These are phyloP conservation scores for Parathielavia hyrcaniae DNA, from an alignment of 495 filamentous ascomycete species.

Conservation along the genomic window DNA sequence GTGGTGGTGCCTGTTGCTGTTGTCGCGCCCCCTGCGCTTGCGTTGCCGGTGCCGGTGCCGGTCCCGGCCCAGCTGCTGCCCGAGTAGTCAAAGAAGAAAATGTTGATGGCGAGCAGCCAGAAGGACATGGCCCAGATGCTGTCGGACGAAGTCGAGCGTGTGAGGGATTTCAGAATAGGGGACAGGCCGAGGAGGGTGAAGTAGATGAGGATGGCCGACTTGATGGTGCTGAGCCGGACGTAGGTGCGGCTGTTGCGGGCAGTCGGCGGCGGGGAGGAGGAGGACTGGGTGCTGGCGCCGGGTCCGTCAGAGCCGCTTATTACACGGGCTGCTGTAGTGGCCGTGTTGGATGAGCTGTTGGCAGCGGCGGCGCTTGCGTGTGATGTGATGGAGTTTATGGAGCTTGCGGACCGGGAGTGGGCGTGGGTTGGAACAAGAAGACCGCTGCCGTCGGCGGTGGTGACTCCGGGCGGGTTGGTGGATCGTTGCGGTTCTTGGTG, in stretches of 20 bases:
- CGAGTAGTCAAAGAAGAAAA: conserved; percentile 95
- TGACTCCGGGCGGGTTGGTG: conserved; percentile 13
- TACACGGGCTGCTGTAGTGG: conserved; percentile 7
- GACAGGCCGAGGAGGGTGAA: conserved; percentile 83
- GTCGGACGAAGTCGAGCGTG: conserved; percentile 80
- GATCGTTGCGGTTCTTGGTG: conserved; percentile 17
- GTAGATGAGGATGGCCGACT: conserved; percentile 91
- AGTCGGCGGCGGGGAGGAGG: background rate
- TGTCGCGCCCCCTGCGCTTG: background rate
- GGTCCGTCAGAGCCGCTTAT: background rate
- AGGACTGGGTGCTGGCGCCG: conserved; percentile 6
- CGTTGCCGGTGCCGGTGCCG: background rate
- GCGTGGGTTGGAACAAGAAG: conserved; percentile 25
- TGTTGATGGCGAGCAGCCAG: conserved; percentile 89
- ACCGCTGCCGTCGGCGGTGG: conserved; percentile 15
- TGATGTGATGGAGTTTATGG: conserved; percentile 33
- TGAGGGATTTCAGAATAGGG: conserved; percentile 90
- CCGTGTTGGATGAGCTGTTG: conserved; percentile 24
- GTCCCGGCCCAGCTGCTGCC: conserved; percentile 36
- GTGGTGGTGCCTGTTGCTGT: too few relatives aligned
- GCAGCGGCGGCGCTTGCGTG: conserved; percentile 16
- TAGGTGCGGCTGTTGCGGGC: conserved; percentile 28
- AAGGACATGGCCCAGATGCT: conserved; percentile 95
- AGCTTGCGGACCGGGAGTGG: conserved; percentile 33
- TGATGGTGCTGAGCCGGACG: conserved; percentile 49